These are phyloP conservation scores for Rheum nobile DNA, from an alignment of 148 eudicot genomes.

Conservation along the genomic window DNA sequence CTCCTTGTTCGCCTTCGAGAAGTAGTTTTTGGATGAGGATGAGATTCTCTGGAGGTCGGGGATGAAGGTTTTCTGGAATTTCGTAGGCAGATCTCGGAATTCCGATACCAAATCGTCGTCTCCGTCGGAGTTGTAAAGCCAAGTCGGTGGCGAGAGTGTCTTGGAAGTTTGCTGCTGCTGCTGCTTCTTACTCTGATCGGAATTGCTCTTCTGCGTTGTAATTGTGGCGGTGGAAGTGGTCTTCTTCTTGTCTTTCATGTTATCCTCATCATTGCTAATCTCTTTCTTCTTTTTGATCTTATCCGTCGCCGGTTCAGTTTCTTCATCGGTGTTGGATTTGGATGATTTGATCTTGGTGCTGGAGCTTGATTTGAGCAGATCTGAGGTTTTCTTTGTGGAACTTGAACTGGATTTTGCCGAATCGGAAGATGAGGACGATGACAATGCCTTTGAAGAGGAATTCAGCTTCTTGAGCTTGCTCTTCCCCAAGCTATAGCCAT, in stretches of 20 bases:
- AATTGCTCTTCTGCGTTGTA: slow-evolving; percentile 4
- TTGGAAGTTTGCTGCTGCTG: slow-evolving; percentile 14
- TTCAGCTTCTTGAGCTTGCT: slow-evolving; percentile 46
- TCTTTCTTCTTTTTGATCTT: slow-evolving; percentile 7
- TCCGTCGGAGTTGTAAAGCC: slow-evolving; percentile 22
- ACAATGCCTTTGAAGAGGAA: slow-evolving; percentile 25
- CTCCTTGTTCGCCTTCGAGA: slow-evolving; percentile 47
- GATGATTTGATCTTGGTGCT: slow-evolving; percentile 31
- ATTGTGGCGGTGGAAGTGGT: background rate
- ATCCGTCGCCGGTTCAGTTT: slow-evolving; percentile 13
- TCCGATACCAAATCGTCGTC: slow-evolving; percentile 56
- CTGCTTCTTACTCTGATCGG: slow-evolving; percentile 4
- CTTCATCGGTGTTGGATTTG: slow-evolving; percentile 25
- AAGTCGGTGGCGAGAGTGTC: slow-evolving; percentile 10
- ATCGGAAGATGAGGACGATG: slow-evolving; percentile 20
- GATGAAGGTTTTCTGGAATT: slow-evolving; percentile 62
- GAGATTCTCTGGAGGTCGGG: slow-evolving; percentile 76
- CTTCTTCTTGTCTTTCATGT: background rate
- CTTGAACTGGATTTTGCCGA: slow-evolving; percentile 20
- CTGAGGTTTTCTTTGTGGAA: slow-evolving; percentile 27
- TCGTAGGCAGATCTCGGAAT: slow-evolving; percentile 57
- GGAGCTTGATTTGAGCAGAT: slow-evolving; percentile 32
- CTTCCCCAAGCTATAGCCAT: slow-evolving; percentile 19
- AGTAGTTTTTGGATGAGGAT: slow-evolving; percentile 48
- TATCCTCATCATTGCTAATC: background rate